phyloP scores from a whole-genome alignment of 331 rosid species.

The Acacia concinna region DNA sequence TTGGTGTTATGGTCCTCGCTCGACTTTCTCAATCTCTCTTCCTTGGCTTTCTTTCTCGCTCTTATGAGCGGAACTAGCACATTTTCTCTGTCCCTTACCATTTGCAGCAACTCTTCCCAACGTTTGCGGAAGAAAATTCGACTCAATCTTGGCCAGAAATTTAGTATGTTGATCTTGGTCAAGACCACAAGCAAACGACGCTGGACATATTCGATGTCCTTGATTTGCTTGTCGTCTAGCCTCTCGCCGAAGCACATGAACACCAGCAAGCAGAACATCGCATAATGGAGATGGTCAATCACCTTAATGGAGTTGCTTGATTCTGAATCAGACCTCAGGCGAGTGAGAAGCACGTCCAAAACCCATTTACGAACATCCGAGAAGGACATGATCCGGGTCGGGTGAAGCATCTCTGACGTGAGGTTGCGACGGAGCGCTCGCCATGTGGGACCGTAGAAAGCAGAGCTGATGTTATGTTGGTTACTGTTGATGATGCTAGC shows the following conservation, averaged over 20 bases:
- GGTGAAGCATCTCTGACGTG: constrained; percentile 7
- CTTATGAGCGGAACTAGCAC: not conserved
- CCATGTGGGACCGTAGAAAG: constrained; percentile 6
- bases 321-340: not conserved
- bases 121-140: not conserved
- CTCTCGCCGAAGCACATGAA: constrained; percentile 35
- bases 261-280: constrained; percentile 45
- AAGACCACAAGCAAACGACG: not conserved
- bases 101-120: not conserved
- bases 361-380: constrained; percentile 10
- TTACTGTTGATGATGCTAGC: not conserved
- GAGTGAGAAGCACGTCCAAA: not conserved
- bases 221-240: constrained; percentile 26
- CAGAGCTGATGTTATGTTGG: not conserved
- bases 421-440: not conserved
- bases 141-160: not conserved
- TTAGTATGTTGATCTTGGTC: not conserved
- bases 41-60: not conserved
- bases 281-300: constrained; percentile 33
- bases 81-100: not conserved
- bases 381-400: not conserved
- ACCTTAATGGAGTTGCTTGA: not conserved
- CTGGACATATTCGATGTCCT: constrained; percentile 24
- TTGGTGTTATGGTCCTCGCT: not conserved
- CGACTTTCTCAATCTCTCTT: not conserved